phyloP scores from a whole-genome alignment of 192 early-diverging fungal species.

The Rhizoclosmatium globosum region DNA sequence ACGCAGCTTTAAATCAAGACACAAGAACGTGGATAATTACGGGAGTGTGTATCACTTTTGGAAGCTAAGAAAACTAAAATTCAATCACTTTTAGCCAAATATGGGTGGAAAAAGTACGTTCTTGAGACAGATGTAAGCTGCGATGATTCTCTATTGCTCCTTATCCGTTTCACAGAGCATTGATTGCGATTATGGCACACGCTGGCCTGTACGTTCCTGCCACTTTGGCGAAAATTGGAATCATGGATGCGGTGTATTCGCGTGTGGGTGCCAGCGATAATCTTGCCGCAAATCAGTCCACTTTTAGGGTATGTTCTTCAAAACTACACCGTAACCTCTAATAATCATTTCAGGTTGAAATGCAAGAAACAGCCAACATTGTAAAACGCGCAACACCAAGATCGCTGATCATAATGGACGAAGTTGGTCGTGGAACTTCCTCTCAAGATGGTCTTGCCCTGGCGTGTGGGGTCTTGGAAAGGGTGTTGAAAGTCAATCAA shows the following conservation, averaged over 20 bases:
- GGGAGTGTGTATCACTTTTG: slow-evolving; percentile 29
- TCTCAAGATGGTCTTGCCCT: slow-evolving; percentile 77
- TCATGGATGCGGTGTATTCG: slow-evolving; percentile 77
- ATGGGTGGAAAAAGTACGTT: slow-evolving; percentile 83
- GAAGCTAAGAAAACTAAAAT: neutral
- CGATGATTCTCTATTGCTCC: neutral
- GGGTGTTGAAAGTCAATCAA: slow-evolving; percentile 59
- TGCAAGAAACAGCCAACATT: slow-evolving; percentile 77
- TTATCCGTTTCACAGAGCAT: slow-evolving; percentile 36
- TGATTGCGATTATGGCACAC: slow-evolving; percentile 71
- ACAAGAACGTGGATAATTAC: slow-evolving; percentile 36
- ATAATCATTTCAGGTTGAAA: slow-evolving; percentile 58
- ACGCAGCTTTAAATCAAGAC: slow-evolving; percentile 8
- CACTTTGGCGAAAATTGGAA: slow-evolving; percentile 63
- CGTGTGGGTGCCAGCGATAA: slow-evolving; percentile 80
- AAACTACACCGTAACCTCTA: neutral
- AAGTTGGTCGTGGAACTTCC: slow-evolving; percentile 82
- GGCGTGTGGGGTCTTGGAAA: slow-evolving; percentile 69
- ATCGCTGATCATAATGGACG: slow-evolving; percentile 78
- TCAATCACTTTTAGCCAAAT: slow-evolving; percentile 63
- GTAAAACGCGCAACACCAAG: slow-evolving; percentile 66
- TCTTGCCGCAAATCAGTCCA: slow-evolving; percentile 70
- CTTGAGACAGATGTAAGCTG: slow-evolving; percentile 68
- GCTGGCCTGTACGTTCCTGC: slow-evolving; percentile 81
- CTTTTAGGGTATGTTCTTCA: slow-evolving; percentile 66